phyloP scores from a whole-genome alignment of 177 flowering plant species.

The Telopea speciosissima region DNA sequence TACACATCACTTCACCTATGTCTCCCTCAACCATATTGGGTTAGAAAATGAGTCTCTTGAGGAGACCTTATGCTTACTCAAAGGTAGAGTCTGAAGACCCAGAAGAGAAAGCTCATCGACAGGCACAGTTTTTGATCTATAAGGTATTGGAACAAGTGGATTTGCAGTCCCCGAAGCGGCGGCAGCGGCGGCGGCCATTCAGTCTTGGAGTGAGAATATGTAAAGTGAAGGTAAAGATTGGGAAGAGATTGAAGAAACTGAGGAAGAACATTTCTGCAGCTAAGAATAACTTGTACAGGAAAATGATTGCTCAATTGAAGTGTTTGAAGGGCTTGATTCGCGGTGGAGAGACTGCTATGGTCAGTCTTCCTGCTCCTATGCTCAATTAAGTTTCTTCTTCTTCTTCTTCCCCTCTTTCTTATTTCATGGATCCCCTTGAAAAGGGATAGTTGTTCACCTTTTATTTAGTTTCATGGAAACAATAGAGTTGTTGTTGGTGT shows the following conservation, averaged over 20 bases:
- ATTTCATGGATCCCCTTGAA: too few species aligned
- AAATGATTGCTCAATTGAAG: conserved; percentile 25
- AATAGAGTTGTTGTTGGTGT: too few species aligned
- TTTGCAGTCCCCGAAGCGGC: background rate
- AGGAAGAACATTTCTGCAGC: conserved; percentile 41
- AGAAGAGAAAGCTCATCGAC: conserved; percentile 46
- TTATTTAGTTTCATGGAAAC: too few species aligned
- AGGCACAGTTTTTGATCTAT: conserved; percentile 73
- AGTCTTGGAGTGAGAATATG: conserved; percentile 38
- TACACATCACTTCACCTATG: too few species aligned
- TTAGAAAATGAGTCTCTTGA: conserved; percentile 25
- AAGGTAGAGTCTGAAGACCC: conserved; percentile 61
- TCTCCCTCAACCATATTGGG: background rate
- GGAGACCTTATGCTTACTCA: conserved; percentile 35
- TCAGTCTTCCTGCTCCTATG: conserved; percentile 15
- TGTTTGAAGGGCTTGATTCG: conserved; percentile 29
- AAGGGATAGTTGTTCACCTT: too few species aligned
- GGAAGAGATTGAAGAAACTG: conserved; percentile 51
- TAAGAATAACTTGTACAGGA: conserved; percentile 28
- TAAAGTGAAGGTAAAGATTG: conserved; percentile 61
- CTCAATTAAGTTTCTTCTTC: conserved; percentile 11
- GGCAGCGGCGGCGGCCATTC: conserved; percentile 17
- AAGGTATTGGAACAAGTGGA: conserved; percentile 48
- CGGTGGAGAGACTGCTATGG: conserved; percentile 13
- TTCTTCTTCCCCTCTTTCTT: background rate